Evolutionary conservation across 1,284 basidiomycete species (phyloP), one percentile per base, ranked within the genome.

Genomic region (Thelephora terrestris): DNA sequence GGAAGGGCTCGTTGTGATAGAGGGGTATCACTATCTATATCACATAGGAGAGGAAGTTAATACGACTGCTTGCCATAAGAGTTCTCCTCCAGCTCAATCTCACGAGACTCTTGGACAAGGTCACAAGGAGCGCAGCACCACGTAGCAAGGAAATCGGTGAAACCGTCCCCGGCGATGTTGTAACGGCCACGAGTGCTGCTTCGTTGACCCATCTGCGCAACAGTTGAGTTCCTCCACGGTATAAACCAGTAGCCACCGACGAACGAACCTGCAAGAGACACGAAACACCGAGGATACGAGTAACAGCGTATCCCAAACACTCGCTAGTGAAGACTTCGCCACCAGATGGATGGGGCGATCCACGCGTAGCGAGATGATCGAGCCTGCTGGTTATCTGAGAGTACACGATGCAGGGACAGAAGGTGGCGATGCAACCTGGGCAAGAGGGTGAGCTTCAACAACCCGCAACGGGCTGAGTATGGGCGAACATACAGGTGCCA

Each of bases 101-200:
- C 76, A 23, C 67, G 62, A 40, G 63, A 61, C 52, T 72, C 73
- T 55, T 78, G 76, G 0, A 67, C 66, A 37, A 78, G 66, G 5
- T 67, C 64, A 53, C 76, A 78, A 18, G 74, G 70, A 1, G 57
- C 56, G 57, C 76, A 78, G 56, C 62, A 77, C 45, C 60, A 67
- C 2, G 69, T 57, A 5, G 64, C 55, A 38, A 62, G 60, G 53
- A 65, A 76, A 52, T 76, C 75, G 7, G 58, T 57, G 46, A 60
- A 61, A 10, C 55, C 53, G 39, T 63, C 62, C 29, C 74, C 74
- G 27, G 59, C 58, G 57, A 78, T 71, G 47, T 61, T 60, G 55
- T 76, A 75, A 23, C 75, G 70, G 3, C 50, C 40, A 35, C 76
- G 69, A 40, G 72, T 56, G 17, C 57, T 58, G 3, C 56, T 54